Conservation (phyloP, 208 protist genomes). For the Crithidia bombi region DNA sequence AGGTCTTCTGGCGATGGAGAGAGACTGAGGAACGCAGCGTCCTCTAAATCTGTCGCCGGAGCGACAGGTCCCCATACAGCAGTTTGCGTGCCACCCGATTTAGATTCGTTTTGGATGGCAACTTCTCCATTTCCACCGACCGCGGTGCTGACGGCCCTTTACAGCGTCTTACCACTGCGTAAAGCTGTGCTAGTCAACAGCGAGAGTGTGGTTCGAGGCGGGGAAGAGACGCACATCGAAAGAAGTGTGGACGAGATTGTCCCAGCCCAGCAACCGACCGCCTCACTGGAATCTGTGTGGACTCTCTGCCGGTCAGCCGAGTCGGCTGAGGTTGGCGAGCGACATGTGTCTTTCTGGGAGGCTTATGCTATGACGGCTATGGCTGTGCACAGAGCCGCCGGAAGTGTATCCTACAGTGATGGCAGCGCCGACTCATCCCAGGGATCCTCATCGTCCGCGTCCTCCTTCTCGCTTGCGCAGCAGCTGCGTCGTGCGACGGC, state of each 20-base stretch:
- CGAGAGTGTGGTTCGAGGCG: no score
- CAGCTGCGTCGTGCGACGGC: conserved; percentile 30
- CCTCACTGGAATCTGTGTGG: not conserved
- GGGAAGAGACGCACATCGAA: not conserved
- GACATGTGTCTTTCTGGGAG: conserved; percentile 14
- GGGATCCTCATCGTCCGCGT: conserved; percentile 15
- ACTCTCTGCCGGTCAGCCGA: conserved; percentile 1
- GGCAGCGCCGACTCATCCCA: not conserved
- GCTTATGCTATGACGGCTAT: conserved; percentile 31
- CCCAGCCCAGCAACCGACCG: not conserved
- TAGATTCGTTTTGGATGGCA: conserved; percentile 35
- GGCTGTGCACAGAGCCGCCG: conserved; percentile 13
- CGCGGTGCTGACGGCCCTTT: conserved; percentile 57
- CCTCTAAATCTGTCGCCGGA: not conserved
- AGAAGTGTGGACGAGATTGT: not conserved
- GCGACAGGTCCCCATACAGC: not conserved
- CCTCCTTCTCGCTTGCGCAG: conserved; percentile 22
- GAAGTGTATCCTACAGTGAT: not conserved
- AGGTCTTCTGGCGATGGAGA: not conserved
- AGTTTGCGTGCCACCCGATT: conserved; percentile 18
- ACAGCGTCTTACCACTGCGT: conserved; percentile 44
- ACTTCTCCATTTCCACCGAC: conserved; percentile 61
- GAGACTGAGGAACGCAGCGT: not conserved
- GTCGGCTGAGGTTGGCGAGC: not conserved
- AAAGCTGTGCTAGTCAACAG: not conserved